phyloP scores from a whole-genome alignment of 495 filamentous ascomycete genomes.

The Penicillium turbatum region DNA sequence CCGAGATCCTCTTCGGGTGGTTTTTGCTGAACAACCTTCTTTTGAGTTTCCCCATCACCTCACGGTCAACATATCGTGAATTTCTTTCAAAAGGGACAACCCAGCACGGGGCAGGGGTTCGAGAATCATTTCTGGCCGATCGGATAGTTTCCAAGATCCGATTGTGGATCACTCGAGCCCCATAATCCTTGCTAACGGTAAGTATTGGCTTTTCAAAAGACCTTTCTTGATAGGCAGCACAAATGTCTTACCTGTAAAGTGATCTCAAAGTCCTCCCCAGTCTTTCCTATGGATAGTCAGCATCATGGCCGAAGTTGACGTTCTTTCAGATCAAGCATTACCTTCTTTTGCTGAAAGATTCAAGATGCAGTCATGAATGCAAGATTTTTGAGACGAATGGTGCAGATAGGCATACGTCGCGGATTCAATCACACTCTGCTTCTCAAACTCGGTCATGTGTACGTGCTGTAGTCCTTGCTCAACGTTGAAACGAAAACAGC shows the following conservation, averaged over 20 bases:
- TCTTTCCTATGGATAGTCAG: constrained; percentile 8
- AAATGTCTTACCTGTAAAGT: constrained; percentile 9
- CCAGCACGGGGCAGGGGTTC: constrained; percentile 6
- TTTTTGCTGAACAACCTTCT: neutral
- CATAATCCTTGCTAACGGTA: neutral
- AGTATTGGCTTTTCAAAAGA: neutral
- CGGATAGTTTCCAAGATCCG: neutral
- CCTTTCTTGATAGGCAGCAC: neutral
- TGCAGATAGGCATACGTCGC: constrained; percentile 22
- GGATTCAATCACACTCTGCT: constrained; percentile 13
- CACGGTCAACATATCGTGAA: constrained; percentile 25
- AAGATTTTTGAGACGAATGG: constrained; percentile 5
- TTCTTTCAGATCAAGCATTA: neutral
- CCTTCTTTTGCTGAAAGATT: constrained; percentile 11
- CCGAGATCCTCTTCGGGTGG: constrained; percentile 13
- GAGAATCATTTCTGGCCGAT: neutral
- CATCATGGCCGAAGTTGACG: neutral
- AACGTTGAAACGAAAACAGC: constrained; percentile 18
- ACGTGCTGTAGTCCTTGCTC: constrained; percentile 18
- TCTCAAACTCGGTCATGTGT: constrained; percentile 13
- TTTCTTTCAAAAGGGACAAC: constrained; percentile 30
- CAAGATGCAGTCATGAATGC: constrained; percentile 7
- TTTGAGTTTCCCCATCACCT: constrained; percentile 14
- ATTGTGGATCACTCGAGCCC: neutral
- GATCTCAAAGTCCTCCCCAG: constrained; percentile 8